A percentile compares a stretch with the other conserved stretches of the same genome.
Evolutionary conservation across 2,329 filamentous ascomycete genomes (phyloP).

Genomic region (Mycosphaerella sp.): DNA sequence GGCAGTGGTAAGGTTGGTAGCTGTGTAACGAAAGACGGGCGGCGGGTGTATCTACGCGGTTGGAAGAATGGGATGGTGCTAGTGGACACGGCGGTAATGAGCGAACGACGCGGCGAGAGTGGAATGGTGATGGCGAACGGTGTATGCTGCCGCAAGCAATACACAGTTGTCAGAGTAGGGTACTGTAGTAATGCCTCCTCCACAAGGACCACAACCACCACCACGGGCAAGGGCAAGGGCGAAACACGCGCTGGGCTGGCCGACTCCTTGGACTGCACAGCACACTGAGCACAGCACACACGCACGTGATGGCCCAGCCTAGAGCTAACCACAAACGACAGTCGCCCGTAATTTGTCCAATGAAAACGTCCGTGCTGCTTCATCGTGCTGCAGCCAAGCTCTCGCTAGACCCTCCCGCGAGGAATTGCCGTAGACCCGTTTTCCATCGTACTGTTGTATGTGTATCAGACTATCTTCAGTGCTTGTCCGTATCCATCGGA

Average conservation of each 20-base stretch:
- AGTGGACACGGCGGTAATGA: neutral
- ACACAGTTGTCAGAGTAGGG: too few relatives aligned
- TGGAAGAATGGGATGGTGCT: neutral
- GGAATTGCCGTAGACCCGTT: constrained; percentile 2
- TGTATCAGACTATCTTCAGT: neutral
- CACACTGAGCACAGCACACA: neutral
- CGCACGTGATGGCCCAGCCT: neutral
- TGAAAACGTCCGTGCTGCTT: neutral
- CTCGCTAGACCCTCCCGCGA: constrained; percentile 5
- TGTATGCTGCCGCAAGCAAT: too few relatives aligned
- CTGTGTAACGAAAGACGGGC: constrained; percentile 1
- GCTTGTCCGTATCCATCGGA: neutral
- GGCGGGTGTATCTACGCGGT: neutral
- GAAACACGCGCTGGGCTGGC: neutral
- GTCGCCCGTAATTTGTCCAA: neutral
- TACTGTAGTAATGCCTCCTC: too few relatives aligned
- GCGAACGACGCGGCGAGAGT: neutral
- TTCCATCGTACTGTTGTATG: neutral
- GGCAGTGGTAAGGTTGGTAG: neutral
- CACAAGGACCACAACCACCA: too few relatives aligned
- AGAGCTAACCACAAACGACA: neutral
- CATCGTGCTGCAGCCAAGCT: neutral
- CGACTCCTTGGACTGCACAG: neutral
- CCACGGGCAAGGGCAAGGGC: too few relatives aligned
- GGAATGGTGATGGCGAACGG: too few relatives aligned